Evolutionary conservation across 208 protist species (phyloP).

Genomic region (Wallacemonas rigidus): DNA sequence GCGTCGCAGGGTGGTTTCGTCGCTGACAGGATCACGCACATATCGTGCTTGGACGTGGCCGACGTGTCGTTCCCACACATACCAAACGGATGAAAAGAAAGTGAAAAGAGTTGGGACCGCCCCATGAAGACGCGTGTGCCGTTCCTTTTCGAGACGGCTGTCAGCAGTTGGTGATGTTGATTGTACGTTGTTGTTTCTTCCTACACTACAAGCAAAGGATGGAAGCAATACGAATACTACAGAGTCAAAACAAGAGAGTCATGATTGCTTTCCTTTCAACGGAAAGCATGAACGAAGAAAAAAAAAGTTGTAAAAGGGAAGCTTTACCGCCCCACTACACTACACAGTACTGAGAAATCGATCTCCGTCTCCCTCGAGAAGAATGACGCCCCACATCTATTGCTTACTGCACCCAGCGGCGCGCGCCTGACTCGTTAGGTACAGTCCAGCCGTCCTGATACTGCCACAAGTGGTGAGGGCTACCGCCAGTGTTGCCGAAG

Average conservation of each 20-base stretch:
- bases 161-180: not conserved
- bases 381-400: not conserved
- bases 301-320: slow-evolving; percentile 4
- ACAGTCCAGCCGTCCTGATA: slow-evolving; percentile 91
- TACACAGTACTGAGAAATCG: not conserved
- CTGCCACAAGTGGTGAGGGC: slow-evolving; percentile 87
- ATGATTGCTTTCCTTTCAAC: no score
- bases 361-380: not conserved
- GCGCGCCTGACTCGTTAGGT: slow-evolving; percentile 85
- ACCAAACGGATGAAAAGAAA: no score
- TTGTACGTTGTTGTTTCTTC: slow-evolving; percentile 6
- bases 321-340: not conserved
- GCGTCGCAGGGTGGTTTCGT: no score
- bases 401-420: slow-evolving; percentile 71
- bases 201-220: slow-evolving; percentile 16
- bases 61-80: no score
- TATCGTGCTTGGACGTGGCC: no score
- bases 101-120: no score
- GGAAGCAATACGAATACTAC: slow-evolving; percentile 7
- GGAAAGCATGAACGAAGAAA: not conserved
- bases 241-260: slow-evolving; percentile 13
- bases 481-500: slow-evolving; percentile 80
- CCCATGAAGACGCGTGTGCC: no score
- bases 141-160: not conserved
- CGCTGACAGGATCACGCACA: no score